Evolutionary conservation across 106 monocot genomes (phyloP).

Genomic region (Allium fistulosum): DNA sequence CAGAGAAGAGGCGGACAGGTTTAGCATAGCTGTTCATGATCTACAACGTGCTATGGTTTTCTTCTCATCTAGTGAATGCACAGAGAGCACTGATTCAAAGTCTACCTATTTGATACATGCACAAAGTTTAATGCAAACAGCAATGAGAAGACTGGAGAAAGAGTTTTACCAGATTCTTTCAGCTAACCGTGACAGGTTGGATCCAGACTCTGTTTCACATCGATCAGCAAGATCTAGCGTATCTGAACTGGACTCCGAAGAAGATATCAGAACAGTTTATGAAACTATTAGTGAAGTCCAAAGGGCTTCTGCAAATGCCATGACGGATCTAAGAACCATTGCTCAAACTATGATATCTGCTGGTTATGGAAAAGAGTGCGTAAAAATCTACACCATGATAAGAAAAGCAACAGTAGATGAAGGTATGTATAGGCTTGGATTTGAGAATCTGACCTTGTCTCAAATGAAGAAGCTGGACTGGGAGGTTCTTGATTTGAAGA

Average conservation of each 20-base stretch:
- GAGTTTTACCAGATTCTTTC: constrained; percentile 48
- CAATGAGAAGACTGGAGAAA: constrained; percentile 42
- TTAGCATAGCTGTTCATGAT: constrained; percentile 22
- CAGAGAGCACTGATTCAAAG: not conserved
- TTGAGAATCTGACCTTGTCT: constrained; percentile 16
- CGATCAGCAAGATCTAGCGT: constrained; percentile 4
- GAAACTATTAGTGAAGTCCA: constrained; percentile 9
- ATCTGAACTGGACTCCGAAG: constrained; percentile 3
- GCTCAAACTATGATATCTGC: constrained; percentile 47
- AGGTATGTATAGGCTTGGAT: constrained; percentile 45
- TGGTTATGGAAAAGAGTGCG: constrained; percentile 60
- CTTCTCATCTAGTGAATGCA: constrained; percentile 10
- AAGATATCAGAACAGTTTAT: constrained; percentile 5
- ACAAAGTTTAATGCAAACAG: constrained; percentile 36
- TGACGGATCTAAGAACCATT: constrained; percentile 21
- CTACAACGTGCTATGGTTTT: constrained; percentile 35
- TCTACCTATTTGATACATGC: constrained; percentile 13
- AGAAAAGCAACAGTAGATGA: constrained; percentile 46
- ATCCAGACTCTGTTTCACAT: constrained; percentile 30
- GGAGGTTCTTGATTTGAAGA: constrained; percentile 27
- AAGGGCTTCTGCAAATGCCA: constrained; percentile 6
- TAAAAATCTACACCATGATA: constrained; percentile 29
- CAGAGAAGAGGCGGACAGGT: constrained; percentile 25
- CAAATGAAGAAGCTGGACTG: constrained; percentile 43
- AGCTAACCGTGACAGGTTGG: constrained; percentile 31